A percentile compares a stretch with the other conserved stretches of the same genome.
Evolutionary conservation across 2,329 filamentous ascomycete genomes (phyloP).

Genomic region (Ceratocystis albifundus): DNA sequence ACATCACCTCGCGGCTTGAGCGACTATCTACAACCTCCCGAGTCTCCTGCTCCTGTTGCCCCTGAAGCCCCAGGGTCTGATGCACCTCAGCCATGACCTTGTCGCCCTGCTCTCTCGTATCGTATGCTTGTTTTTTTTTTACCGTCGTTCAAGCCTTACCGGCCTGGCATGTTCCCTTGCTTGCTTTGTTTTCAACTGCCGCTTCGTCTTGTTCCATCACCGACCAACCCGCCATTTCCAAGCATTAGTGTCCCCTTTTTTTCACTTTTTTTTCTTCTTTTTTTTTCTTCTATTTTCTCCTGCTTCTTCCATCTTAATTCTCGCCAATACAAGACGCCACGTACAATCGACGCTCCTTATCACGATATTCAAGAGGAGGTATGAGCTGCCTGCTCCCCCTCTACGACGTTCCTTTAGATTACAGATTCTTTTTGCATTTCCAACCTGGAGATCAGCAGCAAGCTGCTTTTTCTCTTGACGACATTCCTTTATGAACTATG

Average conservation of each 20-base stretch:
- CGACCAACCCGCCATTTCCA: not conserved
- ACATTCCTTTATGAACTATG: constrained; percentile 19
- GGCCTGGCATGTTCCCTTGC: constrained; percentile 4
- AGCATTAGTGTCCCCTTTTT: not conserved
- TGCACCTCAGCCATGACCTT: not conserved
- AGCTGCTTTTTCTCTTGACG: constrained; percentile 13
- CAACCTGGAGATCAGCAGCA: constrained; percentile 7
- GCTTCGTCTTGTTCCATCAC: not conserved
- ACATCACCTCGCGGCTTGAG: not conserved
- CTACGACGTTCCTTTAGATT: constrained; percentile 19
- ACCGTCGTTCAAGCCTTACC: not conserved
- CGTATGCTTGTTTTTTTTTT: not conserved
- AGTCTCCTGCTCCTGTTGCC: constrained; percentile 6
- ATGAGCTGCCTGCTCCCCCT: not conserved
- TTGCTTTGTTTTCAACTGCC: constrained; percentile 8
- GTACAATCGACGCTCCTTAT: constrained; percentile 22
- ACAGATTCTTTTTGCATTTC: constrained; percentile 5
- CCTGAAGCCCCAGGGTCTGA: not conserved
- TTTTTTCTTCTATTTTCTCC: not conserved
- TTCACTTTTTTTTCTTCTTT: not conserved
- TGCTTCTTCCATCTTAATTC: not conserved
- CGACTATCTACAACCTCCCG: not conserved
- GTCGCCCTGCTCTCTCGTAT: not conserved
- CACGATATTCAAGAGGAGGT: constrained; percentile 9
- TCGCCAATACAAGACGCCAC: constrained; percentile 22